Percentiles rank a stretch among this genome's conserved stretches.
phyloP scores from a whole-genome alignment of 768 basidiomycete genomes.

The Agaricus sinodeliciosus region DNA sequence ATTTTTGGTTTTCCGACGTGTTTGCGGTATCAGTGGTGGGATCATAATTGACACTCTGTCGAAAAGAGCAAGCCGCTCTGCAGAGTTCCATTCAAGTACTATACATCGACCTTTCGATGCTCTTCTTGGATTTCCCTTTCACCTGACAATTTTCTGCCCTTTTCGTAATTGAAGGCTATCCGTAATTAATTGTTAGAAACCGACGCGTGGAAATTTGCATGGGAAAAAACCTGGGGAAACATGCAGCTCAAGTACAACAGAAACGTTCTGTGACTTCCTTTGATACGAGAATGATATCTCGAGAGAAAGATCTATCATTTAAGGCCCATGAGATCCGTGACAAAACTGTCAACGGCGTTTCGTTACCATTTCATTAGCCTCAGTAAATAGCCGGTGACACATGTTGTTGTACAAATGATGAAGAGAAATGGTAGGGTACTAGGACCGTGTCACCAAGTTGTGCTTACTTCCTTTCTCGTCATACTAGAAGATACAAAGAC shows the following conservation, averaged over 20 bases:
- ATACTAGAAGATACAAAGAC: not conserved
- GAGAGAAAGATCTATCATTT: not conserved
- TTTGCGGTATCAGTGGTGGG: constrained; percentile 2
- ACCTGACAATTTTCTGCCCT: constrained; percentile 5
- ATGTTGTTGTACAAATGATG: not conserved
- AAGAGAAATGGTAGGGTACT: not conserved
- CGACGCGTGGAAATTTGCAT: not conserved
- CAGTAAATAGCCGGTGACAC: not conserved
- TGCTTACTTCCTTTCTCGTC: too few relatives aligned
- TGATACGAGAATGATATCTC: not conserved
- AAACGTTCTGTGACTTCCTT: too few relatives aligned
- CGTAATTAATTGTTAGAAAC: not conserved
- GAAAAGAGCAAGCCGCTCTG: not conserved
- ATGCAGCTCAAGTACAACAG: not conserved
- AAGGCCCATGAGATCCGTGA: not conserved
- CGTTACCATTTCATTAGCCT: not conserved
- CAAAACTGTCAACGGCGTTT: not conserved
- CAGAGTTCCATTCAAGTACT: not conserved
- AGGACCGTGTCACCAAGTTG: too few relatives aligned
- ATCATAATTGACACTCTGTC: not conserved
- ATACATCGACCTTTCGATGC: not conserved
- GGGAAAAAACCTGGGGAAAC: constrained; percentile 4
- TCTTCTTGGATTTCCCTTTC: not conserved
- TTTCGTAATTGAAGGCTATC: constrained; percentile 1
- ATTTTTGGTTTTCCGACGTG: not conserved